These are phyloP conservation scores for Millerozyma acaciae DNA, from an alignment of 805 yeast species.

Conservation along the genomic window DNA sequence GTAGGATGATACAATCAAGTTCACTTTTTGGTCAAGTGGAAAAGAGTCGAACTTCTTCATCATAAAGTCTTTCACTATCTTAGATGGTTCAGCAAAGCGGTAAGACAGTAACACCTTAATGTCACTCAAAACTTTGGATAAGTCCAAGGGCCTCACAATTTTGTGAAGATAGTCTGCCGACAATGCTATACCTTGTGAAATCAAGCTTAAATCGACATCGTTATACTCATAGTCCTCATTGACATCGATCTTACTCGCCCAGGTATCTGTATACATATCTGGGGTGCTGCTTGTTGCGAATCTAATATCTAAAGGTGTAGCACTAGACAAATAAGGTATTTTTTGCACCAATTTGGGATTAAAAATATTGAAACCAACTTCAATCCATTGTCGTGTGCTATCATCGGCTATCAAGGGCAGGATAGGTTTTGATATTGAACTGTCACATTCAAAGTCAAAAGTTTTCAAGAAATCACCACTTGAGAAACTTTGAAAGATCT, in stretches of 20 bases:
- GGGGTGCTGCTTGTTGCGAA: conserved; percentile 29
- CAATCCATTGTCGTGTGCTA: conserved; percentile 44
- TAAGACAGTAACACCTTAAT: conserved; percentile 3
- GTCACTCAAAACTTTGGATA: conserved; percentile 4
- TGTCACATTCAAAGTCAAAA: conserved; percentile 31
- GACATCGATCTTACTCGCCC: conserved; percentile 47
- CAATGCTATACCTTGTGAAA: conserved; percentile 25
- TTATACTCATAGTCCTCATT: conserved; percentile 48
- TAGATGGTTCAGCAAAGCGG: conserved; percentile 2
- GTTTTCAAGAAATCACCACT: conserved; percentile 12
- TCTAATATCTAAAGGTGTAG: conserved; percentile 35
- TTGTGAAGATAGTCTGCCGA: conserved; percentile 20
- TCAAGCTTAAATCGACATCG: conserved; percentile 28
- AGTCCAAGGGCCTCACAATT: conserved; percentile 19
- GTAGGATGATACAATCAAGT: conserved; percentile 6
- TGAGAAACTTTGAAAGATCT: conserved; percentile 14
- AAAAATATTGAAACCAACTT: conserved; percentile 16
- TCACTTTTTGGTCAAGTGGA: conserved; percentile 16
- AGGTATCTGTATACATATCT: conserved; percentile 27
- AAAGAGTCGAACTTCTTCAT: conserved; percentile 8
- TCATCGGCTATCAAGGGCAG: conserved; percentile 60
- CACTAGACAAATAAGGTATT: conserved; percentile 58
- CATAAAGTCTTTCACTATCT: conserved; percentile 3
- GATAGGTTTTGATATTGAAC: conserved; percentile 39
- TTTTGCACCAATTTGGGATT: conserved; percentile 35